phyloP scores from a whole-genome alignment of 2,329 filamentous ascomycete genomes.

The Fusarium nygamai region DNA sequence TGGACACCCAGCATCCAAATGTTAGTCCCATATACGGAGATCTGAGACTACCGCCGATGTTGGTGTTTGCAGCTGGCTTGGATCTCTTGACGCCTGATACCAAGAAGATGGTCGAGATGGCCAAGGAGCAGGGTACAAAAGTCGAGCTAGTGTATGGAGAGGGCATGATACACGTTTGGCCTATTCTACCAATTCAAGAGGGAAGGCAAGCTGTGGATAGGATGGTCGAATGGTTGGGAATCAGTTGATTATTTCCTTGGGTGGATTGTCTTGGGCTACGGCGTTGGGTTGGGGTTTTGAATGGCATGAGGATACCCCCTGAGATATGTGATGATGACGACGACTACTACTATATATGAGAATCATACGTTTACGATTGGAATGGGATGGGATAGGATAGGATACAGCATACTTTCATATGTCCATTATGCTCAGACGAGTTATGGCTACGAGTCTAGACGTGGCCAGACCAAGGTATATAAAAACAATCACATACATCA shows the following conservation, averaged over 20 bases:
- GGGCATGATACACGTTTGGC: slow-evolving; percentile 49
- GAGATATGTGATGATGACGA: slow-evolving; percentile 4
- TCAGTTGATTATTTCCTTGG: background rate
- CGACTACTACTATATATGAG: background rate
- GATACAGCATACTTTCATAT: background rate
- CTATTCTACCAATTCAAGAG: slow-evolving; percentile 44
- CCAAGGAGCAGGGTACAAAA: slow-evolving; percentile 37
- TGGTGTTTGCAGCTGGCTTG: slow-evolving; percentile 43
- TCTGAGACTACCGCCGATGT: slow-evolving; percentile 44
- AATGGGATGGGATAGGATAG: background rate
- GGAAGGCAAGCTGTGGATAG: slow-evolving; percentile 39
- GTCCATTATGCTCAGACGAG: background rate
- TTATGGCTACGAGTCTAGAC: background rate
- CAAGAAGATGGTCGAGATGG: slow-evolving; percentile 43
- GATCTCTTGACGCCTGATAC: slow-evolving; percentile 46
- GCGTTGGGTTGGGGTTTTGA: slow-evolving; percentile 17
- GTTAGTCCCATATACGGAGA: slow-evolving; percentile 47
- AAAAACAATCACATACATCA: background rate
- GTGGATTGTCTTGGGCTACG: slow-evolving; percentile 8
- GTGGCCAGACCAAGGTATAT: background rate
- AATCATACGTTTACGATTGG: background rate
- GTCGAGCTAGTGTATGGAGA: slow-evolving; percentile 44
- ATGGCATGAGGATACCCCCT: slow-evolving; percentile 17
- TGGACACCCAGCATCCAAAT: slow-evolving; percentile 39
- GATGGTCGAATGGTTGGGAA: slow-evolving; percentile 43